Evolutionary conservation across 257 asterid genomes (phyloP).

Genomic region (Linderniella brevidens): DNA sequence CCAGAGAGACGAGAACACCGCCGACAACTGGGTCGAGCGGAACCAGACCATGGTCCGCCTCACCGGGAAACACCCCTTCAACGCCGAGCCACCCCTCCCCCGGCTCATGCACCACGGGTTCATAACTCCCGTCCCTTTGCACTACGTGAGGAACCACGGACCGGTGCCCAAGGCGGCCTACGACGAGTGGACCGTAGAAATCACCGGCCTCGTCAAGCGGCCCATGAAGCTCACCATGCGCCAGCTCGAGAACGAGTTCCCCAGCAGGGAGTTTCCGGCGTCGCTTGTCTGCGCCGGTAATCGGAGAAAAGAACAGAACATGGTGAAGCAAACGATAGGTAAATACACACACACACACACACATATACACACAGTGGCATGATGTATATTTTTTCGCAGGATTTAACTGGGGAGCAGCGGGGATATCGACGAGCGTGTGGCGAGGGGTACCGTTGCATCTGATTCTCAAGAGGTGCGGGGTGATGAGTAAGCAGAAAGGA

Average conservation of each 20-base stretch:
- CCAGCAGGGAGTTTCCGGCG: constrained; percentile 39
- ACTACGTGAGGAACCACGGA: constrained; percentile 96
- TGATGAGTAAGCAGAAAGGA: constrained; percentile 31
- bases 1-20: constrained; percentile 48
- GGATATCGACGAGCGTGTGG: constrained; percentile 72
- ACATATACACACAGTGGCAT: no score
- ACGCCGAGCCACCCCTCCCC: constrained; percentile 71
- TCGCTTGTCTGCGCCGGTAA: constrained; percentile 87
- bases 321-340: constrained; percentile 52
- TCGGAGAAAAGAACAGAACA: constrained; percentile 81
- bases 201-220: constrained; percentile 49
- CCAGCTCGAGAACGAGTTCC: constrained; percentile 46
- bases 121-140: constrained; percentile 90
- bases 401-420: constrained; percentile 93
- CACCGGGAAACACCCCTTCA: constrained; percentile 94
- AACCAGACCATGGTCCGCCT: constrained; percentile 66
- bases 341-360: no score
- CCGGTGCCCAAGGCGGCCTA: constrained; percentile 49
- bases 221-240: constrained; percentile 58
- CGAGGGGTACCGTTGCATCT: constrained; percentile 70
- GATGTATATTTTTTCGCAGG: constrained; percentile 14
- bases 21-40: constrained; percentile 74
- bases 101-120: constrained; percentile 88
- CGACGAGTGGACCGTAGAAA: constrained; percentile 68
- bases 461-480: constrained; percentile 49